Evolutionary conservation across 2,329 filamentous ascomycete genomes (phyloP), one percentile per base, ranked within the genome.

Genomic region (Hypoxylon sp.): DNA sequence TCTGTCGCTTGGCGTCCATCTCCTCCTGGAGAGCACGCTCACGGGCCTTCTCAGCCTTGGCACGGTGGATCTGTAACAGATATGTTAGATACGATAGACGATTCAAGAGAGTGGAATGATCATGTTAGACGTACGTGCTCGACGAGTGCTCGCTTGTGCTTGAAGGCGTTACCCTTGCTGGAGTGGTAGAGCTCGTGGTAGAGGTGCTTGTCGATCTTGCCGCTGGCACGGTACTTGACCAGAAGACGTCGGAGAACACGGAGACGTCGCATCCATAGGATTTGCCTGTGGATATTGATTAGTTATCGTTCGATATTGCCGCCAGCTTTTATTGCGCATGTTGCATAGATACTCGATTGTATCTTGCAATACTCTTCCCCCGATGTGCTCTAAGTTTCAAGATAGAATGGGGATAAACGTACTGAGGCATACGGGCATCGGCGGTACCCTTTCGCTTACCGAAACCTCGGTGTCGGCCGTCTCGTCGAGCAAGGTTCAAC

Each of bases 121-220:
- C 21, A 25, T 25, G 21, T 9, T 9, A 9, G 71, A 91, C 94
- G 75, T 95, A 99, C 94, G 84, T 99, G 94, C 87, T 99, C 94
- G 77, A 99, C 91, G 72, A 99, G 88, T 74, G 92, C 94, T 81
- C 94, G 89, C 92, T 97, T 99, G 91, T 99, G 94, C 92, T 99
- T 99, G 90, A 99, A 99, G 78, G 94, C 93, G 89, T 99, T 99
- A 95, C 94, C 95, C 92, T 99, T 99, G 88, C 90, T 94, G 77
- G 96, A 84, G 81, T 97, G 94, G 87, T 99, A 99, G 69, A 99
- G 91, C 84, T 97, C 92, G 87, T 99, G 94, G 88, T 99, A 99
- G 61, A 99, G 91, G 86, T 99, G 94, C 89, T 99, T 99, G 84
- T 99, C 94, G 78, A 99, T 99, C 90, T 99, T 99, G 80, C 95